phyloP scores from a whole-genome alignment of 2,329 filamentous ascomycete genomes.

The Aspergillus sp. region DNA sequence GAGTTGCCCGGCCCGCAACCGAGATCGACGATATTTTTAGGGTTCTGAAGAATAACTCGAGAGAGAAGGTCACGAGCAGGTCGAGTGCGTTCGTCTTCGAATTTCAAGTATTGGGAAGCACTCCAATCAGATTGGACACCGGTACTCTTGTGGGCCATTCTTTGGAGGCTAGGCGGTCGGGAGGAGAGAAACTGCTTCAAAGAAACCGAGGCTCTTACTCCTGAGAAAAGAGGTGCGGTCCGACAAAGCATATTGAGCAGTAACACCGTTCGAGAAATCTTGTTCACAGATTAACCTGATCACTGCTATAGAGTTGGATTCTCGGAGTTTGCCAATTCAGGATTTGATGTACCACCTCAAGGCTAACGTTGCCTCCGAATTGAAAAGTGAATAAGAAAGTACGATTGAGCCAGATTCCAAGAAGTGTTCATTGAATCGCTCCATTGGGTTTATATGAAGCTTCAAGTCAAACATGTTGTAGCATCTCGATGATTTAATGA shows the following conservation, averaged over 20 bases:
- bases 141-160: neutral
- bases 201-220: neutral
- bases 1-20: constrained; percentile 63
- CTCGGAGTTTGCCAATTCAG: no score
- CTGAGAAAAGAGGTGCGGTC: neutral
- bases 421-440: no score
- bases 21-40: constrained; percentile 55
- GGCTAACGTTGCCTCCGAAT: no score
- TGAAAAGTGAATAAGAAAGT: no score
- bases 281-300: no score
- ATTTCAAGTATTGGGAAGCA: constrained; percentile 59
- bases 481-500: no score
- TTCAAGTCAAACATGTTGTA: no score
- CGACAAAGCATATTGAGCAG: neutral
- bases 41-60: constrained; percentile 42
- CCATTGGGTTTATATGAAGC: no score
- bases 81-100: constrained; percentile 53
- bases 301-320: no score
- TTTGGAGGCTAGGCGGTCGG: neutral
- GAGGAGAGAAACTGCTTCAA: neutral
- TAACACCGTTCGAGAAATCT: no score
- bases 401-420: no score
- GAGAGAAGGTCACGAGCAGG: constrained; percentile 55
- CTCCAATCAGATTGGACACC: constrained; percentile 43
- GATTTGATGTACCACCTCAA: no score